These are phyloP conservation scores for Starmerella lactis-condensi DNA, from an alignment of 805 yeast genomes.

Conservation along the genomic window DNA sequence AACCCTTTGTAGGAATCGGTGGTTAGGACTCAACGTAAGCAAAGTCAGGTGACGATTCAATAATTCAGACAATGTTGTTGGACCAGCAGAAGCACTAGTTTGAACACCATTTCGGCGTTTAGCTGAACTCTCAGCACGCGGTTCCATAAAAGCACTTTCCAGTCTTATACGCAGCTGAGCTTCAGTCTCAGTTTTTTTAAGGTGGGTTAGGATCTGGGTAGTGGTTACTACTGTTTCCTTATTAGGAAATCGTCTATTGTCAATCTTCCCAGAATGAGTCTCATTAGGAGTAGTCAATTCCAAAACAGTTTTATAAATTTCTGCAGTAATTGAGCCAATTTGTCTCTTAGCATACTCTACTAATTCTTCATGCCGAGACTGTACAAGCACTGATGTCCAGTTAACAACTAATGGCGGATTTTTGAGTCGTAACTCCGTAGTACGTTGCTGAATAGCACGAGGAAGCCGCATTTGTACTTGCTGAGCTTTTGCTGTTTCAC, in stretches of 20 bases:
- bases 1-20: slow-evolving; percentile 43
- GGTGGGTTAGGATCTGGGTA: slow-evolving; percentile 7
- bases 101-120: slow-evolving; percentile 10
- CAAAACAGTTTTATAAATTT: slow-evolving; percentile 43
- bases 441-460: not conserved
- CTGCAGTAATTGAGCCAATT: slow-evolving; percentile 49
- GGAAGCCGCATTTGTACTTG: slow-evolving; percentile 12
- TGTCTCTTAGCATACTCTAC: slow-evolving; percentile 44
- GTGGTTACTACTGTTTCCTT: slow-evolving; percentile 14
- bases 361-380: slow-evolving; percentile 45
- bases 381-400: slow-evolving; percentile 46
- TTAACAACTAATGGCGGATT: slow-evolving; percentile 31
- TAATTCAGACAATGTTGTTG: slow-evolving; percentile 16
- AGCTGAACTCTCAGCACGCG: slow-evolving; percentile 3
- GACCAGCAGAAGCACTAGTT: slow-evolving; percentile 20
- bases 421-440: too few species aligned
- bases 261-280: slow-evolving; percentile 12
- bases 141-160: slow-evolving; percentile 8
- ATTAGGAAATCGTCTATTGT: slow-evolving; percentile 19
- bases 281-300: slow-evolving; percentile 43
- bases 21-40: slow-evolving; percentile 31
- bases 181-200: slow-evolving; percentile 2
- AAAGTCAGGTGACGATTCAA: slow-evolving; percentile 53
- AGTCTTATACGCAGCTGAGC: slow-evolving; percentile 4
- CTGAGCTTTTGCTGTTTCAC: slow-evolving; percentile 30